Evolutionary conservation across 1,139 yeast species (phyloP), one percentile per base, ranked within the genome.

Genomic region (Pichia sp.): DNA sequence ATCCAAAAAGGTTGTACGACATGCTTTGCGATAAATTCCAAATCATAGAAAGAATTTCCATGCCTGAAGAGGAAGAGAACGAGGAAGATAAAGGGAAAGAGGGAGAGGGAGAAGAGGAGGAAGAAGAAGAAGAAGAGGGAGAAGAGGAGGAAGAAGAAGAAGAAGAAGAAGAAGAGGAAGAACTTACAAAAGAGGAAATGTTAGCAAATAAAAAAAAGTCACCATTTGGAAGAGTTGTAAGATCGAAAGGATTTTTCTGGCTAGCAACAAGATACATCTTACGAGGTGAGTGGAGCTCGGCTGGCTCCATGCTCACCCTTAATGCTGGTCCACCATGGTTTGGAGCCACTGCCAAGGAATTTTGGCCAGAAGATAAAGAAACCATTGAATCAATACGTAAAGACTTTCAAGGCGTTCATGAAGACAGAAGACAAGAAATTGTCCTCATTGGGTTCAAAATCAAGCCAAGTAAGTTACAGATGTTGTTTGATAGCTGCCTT

Each of bases 161-260:
- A 5, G 47, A 52, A 2, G 41, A 34, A n/a, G 50, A 44, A 8
- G 51, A 41, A 12, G 51, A 13, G 12, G 44, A 44, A 22, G 46
- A 44, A 9, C 39, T 51, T 5, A 50, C 49, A 6, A 36, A 40
- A 10, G 54, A 49, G 23, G 49, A 47, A 28, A 49, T 54, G 37
- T 21, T 54, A 3, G 55, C 56, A 16, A 74, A 73, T 58, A 73
- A 70, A 55, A 65, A 66, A 40, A 63, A 60, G 16, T 73, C 78
- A 2, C 62, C 70, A 1, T 72, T 74, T 50, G 71, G 71, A 0
- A 64, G 70, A 3, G 58, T 75, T 41, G 55, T 74, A 18, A 67
- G 78, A 12, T 71, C 76, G 3, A 74, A 75, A 55, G 78, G 79
- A 0, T 74, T 73, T 56, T 67, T 75, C 53, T 75, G 79, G 79